Base-by-base conservation (phyloP, 106 monocot genomes). In the Agapanthus africanus region DNA sequence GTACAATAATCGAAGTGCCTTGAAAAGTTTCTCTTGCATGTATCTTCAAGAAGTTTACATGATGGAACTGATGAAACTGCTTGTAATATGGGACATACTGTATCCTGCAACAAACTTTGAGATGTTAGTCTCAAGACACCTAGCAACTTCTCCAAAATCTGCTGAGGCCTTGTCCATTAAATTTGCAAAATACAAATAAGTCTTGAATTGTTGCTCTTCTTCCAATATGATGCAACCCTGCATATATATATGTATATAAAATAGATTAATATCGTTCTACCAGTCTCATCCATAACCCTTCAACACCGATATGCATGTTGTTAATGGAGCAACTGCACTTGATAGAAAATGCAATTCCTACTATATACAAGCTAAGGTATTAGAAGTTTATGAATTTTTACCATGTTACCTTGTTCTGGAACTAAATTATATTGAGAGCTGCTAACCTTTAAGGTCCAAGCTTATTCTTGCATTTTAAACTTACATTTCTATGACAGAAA, bases 1-100 rank as follows among this genome's bases (percentile, higher is more conserved):
- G 95, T 95, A 63, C 91, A 95, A 75, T 95, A 95, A 82, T 95
- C 95, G 71, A 95, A 95, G 47, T 95, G 95, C 80, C 72, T 82
- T 10, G 95, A 78, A 70, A 95, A 86, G 25, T 73, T 79, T 65
- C 74, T 83, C 73, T 86, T 81, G 79, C 95, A 95, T 42, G 77
- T 59, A 78, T 91, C 95, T 74, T 91, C 88, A 70, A 95, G 80
- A 74, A 84, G 37, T 78, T 91, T 91, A 79, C 83, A 95, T 7
- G 91, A 91, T 37, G 83, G 86, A 25, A 95, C 73, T 44, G 85
- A 77, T 34, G 88, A 85, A 71, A 95, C 72, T 71, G 79, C 85
- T 74, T 59, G 75, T 72, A 95, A 73, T 70, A 88, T 79, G 32
- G 81, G 41, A 73, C 86, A 95, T 35, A 80, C 88, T 69, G 81